Percentiles rank a stretch among this genome's conserved stretches.
Evolutionary conservation across 2,329 filamentous ascomycete species (phyloP).

Genomic region (Geosmithia flava): DNA sequence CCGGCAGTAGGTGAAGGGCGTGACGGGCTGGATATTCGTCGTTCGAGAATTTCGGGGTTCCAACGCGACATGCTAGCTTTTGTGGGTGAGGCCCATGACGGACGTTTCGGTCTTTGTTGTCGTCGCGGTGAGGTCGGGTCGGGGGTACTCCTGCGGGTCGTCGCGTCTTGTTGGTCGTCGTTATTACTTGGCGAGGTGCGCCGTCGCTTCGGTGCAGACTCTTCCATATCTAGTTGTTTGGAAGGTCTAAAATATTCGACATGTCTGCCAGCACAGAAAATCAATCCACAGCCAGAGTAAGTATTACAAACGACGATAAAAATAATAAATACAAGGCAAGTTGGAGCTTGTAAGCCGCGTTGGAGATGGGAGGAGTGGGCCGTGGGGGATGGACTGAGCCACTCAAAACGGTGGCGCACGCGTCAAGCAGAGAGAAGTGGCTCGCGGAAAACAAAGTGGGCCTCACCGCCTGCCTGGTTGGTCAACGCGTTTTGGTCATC

Average conservation of each 20-base stretch:
- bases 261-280: not conserved
- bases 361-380: not conserved
- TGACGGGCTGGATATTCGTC: conserved; percentile 18
- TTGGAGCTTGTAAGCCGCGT: not conserved
- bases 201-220: conserved; percentile 50
- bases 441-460: conserved; percentile 6
- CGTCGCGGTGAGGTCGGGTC: conserved; percentile 7
- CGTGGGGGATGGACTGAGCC: not conserved
- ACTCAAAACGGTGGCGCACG: not conserved
- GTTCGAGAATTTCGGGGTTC: conserved; percentile 44
- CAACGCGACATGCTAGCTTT: conserved; percentile 49
- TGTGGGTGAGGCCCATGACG: conserved; percentile 56
- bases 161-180: conserved; percentile 5
- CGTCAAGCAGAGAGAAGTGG: conserved; percentile 1
- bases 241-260: not conserved
- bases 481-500: not conserved
- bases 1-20: conserved; percentile 6
- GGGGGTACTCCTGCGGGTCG: not conserved
- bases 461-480: conserved; percentile 9
- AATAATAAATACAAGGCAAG: not conserved
- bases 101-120: conserved; percentile 17
- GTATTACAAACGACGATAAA: not conserved
- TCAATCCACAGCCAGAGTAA: not conserved
- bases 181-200: conserved; percentile 38
- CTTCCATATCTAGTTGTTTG: conserved; percentile 23